These are phyloP conservation scores for Yamadazyma takamatsuzukensis DNA, from an alignment of 805 yeast genomes.

Conservation along the genomic window DNA sequence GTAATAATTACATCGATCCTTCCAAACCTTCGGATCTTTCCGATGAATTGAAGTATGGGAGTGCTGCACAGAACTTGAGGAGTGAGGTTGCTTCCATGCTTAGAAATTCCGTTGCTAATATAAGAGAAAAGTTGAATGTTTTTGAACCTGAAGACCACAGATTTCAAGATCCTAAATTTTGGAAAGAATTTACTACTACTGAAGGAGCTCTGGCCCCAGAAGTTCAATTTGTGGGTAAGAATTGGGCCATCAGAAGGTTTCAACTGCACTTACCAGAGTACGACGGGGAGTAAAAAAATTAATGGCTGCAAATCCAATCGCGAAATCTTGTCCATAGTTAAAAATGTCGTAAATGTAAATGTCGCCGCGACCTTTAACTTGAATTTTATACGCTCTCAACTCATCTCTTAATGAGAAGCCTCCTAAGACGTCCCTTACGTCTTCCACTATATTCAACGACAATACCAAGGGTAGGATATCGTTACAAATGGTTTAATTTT, in stretches of 20 bases:
- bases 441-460: too few relatives aligned
- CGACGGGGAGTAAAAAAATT: slow-evolving; percentile 13
- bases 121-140: slow-evolving; percentile 33
- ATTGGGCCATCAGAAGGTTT: slow-evolving; percentile 76
- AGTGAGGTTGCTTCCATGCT: slow-evolving; percentile 66
- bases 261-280: slow-evolving; percentile 48
- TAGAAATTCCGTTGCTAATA: slow-evolving; percentile 58
- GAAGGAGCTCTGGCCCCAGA: slow-evolving; percentile 70
- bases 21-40: slow-evolving; percentile 56
- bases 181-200: slow-evolving; percentile 63
- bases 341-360: too few relatives aligned
- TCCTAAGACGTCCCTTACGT: too few relatives aligned
- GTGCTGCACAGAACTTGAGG: slow-evolving; percentile 62
- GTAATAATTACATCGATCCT: slow-evolving; percentile 50
- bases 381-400: too few relatives aligned
- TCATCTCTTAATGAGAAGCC: too few relatives aligned
- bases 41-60: slow-evolving; percentile 58
- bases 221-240: slow-evolving; percentile 68
- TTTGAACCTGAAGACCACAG: slow-evolving; percentile 64
- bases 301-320: too few relatives aligned
- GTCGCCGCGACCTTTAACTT: too few relatives aligned
- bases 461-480: too few relatives aligned
- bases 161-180: slow-evolving; percentile 64
- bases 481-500: too few relatives aligned
- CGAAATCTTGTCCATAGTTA: too few relatives aligned